phyloP scores from a whole-genome alignment of 192 early-diverging fungal species.

The Chytriomyces sp. region DNA sequence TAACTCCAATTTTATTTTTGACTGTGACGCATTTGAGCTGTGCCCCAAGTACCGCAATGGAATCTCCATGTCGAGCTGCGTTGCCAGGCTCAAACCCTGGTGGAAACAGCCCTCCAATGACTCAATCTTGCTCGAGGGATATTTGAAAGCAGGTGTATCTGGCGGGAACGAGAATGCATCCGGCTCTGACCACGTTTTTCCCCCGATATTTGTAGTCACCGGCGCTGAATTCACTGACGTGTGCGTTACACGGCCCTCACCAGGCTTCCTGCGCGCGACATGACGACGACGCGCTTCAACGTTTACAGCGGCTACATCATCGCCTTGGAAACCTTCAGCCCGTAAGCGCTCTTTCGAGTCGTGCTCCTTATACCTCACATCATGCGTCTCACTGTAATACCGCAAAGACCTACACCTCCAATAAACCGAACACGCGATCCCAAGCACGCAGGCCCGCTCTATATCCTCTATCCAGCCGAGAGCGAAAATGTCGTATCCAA shows the following conservation, averaged over 20 bases:
- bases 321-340: conserved; percentile 80
- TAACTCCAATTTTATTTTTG: too few relatives aligned
- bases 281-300: conserved; percentile 54
- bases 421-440: conserved; percentile 42
- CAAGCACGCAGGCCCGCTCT: conserved; percentile 51
- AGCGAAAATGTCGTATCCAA: conserved; percentile 76
- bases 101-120: conserved; percentile 82
- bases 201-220: conserved; percentile 61
- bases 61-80: conserved; percentile 78
- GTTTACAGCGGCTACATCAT: conserved; percentile 82
- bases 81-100: conserved; percentile 87
- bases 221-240: conserved; percentile 74
- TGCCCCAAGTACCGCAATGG: conserved; percentile 79
- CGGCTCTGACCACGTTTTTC: too few relatives aligned
- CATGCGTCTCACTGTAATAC: neutral
- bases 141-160: conserved; percentile 52
- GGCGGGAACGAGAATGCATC: too few relatives aligned
- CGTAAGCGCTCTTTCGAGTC: conserved; percentile 28
- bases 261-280: conserved; percentile 87
- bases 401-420: conserved; percentile 65
- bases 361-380: neutral
- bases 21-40: conserved; percentile 75
- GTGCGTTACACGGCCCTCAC: conserved; percentile 70
- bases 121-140: conserved; percentile 67
- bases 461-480: conserved; percentile 79